Evolutionary conservation across 2,329 filamentous ascomycete species (phyloP), one percentile per base, ranked within the genome.

Genomic region (Ceratocystiopsis brevicomis): DNA sequence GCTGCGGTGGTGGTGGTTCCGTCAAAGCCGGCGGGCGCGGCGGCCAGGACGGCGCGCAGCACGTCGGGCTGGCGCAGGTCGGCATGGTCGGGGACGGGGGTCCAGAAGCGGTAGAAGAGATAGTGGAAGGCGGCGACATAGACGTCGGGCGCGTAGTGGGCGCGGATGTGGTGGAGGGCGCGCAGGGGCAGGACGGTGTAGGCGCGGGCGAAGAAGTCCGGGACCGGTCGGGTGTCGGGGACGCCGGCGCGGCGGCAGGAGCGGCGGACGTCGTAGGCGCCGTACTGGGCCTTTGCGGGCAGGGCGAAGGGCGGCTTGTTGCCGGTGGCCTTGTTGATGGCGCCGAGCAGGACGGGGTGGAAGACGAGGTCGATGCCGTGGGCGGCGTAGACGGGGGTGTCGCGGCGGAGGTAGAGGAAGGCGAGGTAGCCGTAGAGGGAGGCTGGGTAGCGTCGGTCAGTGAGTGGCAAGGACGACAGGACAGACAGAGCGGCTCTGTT

Each of bases 271-370:
- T 74, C 68, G 47, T 54, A 53, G 12, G 40, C 30, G 40, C 68
- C 63, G 53, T 84, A 78, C 1, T 53, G 57, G 18, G 69, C 76
- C 62, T 87, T 87, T 38, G 73, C 75, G 2, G 76, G 71, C 30
- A 82, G 63, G 0, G 65, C 65, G 78, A 80, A 86, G 1, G 83
- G 82, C 0, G 82, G 81, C 50, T 73, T 73, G 57, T 90, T 88
- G 41, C 79, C 78, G 73, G 50, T 25, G 18, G 41, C 66, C 34
- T 65, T 62, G 54, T 77, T 81, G 53, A 83, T 72, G 39, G 68
- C 78, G 21, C 74, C 76, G 14, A 88, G 65, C 53, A 87, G 78
- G 42, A 86, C 67, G 14, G 83, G 83, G 49, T 80, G 68, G 51
- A 81, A 71, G 41, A 84, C 75, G 32, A 86, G 59, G 34, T 76